These are phyloP conservation scores for Pyrenophora tritici-repentis DNA, from an alignment of 2,329 filamentous ascomycete species.

Conservation along the genomic window DNA sequence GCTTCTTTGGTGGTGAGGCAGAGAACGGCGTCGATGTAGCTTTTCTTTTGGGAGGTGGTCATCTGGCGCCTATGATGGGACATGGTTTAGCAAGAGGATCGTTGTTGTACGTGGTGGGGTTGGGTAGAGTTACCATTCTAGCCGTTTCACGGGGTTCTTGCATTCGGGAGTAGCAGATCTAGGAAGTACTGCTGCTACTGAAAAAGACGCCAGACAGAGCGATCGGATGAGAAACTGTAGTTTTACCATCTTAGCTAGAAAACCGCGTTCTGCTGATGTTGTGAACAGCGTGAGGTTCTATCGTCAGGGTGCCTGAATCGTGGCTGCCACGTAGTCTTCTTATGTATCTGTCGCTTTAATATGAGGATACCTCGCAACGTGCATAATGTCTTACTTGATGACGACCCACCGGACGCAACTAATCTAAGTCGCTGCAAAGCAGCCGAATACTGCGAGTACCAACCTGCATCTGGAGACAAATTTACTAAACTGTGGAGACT, in stretches of 20 bases:
- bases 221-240: conserved; percentile 1
- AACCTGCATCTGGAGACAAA: no score
- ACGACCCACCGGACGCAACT: no score
- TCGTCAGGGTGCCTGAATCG: no score
- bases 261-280: no score
- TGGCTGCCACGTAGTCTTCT: no score
- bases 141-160: conserved; percentile 18
- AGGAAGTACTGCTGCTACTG: conserved; percentile 15
- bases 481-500: no score
- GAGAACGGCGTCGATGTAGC: conserved; percentile 32
- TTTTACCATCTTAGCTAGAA: conserved; percentile 5
- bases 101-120: not conserved
- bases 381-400: no score
- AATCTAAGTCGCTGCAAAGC: no score
- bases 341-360: no score
- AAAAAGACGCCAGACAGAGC: conserved; percentile 12
- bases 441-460: no score
- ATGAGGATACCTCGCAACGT: no score
- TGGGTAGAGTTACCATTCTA: conserved; percentile 21
- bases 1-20: conserved; percentile 25
- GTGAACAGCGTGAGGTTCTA: no score
- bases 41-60: conserved; percentile 17
- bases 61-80: conserved; percentile 23
- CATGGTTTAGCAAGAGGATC: not conserved
- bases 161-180: conserved; percentile 5